These are phyloP conservation scores for Calonectria pteridis DNA, from an alignment of 2,329 filamentous ascomycete species.

Conservation along the genomic window DNA sequence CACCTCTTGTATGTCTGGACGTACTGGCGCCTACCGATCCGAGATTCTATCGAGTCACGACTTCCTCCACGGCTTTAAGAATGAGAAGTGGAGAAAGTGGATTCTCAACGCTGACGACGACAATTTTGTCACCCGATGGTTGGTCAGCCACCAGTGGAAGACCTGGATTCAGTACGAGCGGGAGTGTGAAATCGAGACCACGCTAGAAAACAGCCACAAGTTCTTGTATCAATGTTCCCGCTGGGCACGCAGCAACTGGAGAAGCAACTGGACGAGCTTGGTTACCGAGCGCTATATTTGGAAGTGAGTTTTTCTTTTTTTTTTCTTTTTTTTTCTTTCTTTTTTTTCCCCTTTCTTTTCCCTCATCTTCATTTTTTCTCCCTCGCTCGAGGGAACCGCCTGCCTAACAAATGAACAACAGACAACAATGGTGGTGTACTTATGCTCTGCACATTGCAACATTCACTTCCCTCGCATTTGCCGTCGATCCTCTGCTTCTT, in stretches of 20 bases:
- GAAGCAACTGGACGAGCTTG: conserved; percentile 94
- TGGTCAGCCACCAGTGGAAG: conserved; percentile 92
- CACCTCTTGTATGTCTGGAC: conserved; percentile 95
- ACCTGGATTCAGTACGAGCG: conserved; percentile 95
- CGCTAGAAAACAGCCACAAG: conserved; percentile 87
- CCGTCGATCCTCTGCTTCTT: conserved; percentile 81
- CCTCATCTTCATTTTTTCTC: neutral
- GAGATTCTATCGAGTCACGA: conserved; percentile 87
- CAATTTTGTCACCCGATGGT: conserved; percentile 97
- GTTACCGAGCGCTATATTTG: conserved; percentile 86
- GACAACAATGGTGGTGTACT: conserved; percentile 92
- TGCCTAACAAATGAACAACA: conserved; percentile 54
- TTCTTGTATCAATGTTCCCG: conserved; percentile 94
- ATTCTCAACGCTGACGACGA: conserved; percentile 97
- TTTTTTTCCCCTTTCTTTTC: neutral
- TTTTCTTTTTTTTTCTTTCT: neutral
- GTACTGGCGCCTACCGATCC: conserved; percentile 91
- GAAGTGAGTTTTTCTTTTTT: conserved; percentile 72
- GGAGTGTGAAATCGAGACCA: conserved; percentile 93
- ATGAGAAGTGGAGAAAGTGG: conserved; percentile 89
- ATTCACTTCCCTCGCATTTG: conserved; percentile 87
- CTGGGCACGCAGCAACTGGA: conserved; percentile 98
- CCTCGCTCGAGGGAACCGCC: neutral
- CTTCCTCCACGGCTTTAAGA: conserved; percentile 90
- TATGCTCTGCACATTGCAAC: conserved; percentile 95